Percentiles rank a stretch among this genome's conserved stretches.
phyloP scores from a whole-genome alignment of 352 stramenopile genomes.

The Pythium dissimile region DNA sequence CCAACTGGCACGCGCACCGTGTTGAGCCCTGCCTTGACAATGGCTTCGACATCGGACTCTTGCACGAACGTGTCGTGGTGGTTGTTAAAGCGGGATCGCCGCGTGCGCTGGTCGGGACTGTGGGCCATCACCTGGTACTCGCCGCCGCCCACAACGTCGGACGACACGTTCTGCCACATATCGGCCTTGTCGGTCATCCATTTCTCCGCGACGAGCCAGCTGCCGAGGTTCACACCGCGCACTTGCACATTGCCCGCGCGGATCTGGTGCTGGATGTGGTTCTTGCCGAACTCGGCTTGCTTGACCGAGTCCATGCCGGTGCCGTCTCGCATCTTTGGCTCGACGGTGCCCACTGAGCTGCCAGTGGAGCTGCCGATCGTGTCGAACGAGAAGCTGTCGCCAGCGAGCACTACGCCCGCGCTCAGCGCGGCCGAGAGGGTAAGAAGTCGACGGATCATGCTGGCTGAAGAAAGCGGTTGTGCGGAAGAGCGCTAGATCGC shows the following conservation, averaged over 20 bases:
- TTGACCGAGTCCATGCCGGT: slow-evolving; percentile 2
- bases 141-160: slow-evolving; percentile 3
- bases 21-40: slow-evolving; percentile 60
- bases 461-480: neutral
- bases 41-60: slow-evolving; percentile 55
- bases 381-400: slow-evolving; percentile 16
- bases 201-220: slow-evolving; percentile 33
- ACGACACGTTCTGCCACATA: slow-evolving; percentile 22
- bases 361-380: slow-evolving; percentile 3
- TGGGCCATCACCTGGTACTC: slow-evolving; percentile 22
- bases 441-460: slow-evolving; percentile 11
- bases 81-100: slow-evolving; percentile 36
- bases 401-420: neutral
- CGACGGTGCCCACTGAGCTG: slow-evolving; percentile 8
- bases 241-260: slow-evolving; percentile 12
- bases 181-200: slow-evolving; percentile 29
- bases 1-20: slow-evolving; percentile 73
- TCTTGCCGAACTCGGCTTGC: slow-evolving; percentile 4
- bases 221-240: slow-evolving; percentile 34
- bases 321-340: neutral
- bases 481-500: neutral
- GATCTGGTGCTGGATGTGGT: slow-evolving; percentile 28
- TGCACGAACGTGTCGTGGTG: slow-evolving; percentile 66
- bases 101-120: slow-evolving; percentile 1
- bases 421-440: slow-evolving; percentile 6